These are phyloP conservation scores for Umbilicus rupestris DNA, from an alignment of 164 flowering plant species.

Conservation along the genomic window DNA sequence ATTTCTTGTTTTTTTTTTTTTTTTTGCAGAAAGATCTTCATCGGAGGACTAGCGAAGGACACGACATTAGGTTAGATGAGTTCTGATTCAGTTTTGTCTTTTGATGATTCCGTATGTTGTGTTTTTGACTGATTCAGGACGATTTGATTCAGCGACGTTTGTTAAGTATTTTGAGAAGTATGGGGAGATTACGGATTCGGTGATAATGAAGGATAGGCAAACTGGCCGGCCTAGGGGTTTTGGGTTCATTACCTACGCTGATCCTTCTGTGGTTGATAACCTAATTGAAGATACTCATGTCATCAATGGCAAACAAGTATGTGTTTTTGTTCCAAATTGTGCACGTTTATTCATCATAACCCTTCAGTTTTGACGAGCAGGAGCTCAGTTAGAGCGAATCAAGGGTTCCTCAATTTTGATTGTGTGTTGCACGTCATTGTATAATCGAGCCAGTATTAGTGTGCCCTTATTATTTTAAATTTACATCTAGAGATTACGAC, in stretches of 20 bases:
- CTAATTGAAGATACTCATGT: constrained; percentile 51
- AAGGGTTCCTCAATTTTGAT: too few species aligned
- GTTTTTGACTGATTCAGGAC: background rate
- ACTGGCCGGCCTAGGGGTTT: constrained; percentile 64
- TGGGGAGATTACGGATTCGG: constrained; percentile 57
- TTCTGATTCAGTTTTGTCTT: background rate
- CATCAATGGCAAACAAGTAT: constrained; percentile 51
- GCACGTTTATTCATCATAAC: constrained; percentile 15
- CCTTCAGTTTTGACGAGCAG: constrained; percentile 11
- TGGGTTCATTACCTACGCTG: constrained; percentile 63
- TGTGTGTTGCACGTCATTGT: too few species aligned
- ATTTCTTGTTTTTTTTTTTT: background rate
- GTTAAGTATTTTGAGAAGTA: constrained; percentile 47
- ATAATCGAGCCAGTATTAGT: too few species aligned
- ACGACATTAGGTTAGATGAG: constrained; percentile 10
- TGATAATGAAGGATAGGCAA: constrained; percentile 57
- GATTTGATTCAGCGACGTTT: constrained; percentile 5
- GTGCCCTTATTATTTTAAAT: too few species aligned
- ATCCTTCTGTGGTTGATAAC: constrained; percentile 55
- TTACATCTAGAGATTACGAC: too few species aligned
- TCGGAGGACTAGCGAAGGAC: constrained; percentile 12
- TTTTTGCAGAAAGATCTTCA: constrained; percentile 10
- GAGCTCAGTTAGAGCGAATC: too few species aligned
- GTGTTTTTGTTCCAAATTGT: constrained; percentile 7
- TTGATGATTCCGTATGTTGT: background rate